Conservation (phyloP, 2,329 filamentous ascomycete species). For the Penicillium italicum region DNA sequence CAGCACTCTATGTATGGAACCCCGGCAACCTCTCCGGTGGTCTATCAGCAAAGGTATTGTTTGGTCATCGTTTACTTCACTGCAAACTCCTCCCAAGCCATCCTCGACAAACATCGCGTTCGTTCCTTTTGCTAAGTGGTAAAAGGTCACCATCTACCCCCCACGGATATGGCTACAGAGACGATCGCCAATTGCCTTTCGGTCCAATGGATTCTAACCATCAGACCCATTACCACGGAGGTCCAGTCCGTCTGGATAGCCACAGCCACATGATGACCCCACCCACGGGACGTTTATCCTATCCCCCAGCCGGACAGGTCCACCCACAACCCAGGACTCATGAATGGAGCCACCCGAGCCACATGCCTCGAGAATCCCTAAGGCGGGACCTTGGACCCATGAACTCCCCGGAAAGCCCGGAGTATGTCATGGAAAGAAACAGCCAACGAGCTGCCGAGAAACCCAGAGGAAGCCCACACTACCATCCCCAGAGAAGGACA, state of each 20-base stretch:
- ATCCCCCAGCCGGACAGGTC: constrained; percentile 32
- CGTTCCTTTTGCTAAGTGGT: constrained; percentile 25
- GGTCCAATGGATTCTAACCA: constrained; percentile 32
- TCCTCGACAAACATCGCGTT: constrained; percentile 9
- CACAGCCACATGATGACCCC: constrained; percentile 30
- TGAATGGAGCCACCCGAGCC: constrained; percentile 35
- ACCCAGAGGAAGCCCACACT: constrained; percentile 31
- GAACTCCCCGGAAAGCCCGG: constrained; percentile 32
- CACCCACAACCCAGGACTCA: constrained; percentile 30
- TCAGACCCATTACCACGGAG: constrained; percentile 29
- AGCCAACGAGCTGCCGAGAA: constrained; percentile 33
- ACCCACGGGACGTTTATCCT: constrained; percentile 26
- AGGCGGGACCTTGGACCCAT: constrained; percentile 34
- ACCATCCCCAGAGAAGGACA: constrained; percentile 59
- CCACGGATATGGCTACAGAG: constrained; percentile 28
- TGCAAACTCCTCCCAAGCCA: constrained; percentile 4
- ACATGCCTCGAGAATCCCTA: constrained; percentile 30
- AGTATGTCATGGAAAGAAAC: constrained; percentile 38
- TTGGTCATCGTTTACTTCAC: constrained; percentile 10
- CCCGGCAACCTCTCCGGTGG: constrained; percentile 28
- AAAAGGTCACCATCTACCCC: constrained; percentile 31
- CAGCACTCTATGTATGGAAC: constrained; percentile 32
- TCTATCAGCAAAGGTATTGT: constrained; percentile 40
- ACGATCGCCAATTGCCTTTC: constrained; percentile 27
- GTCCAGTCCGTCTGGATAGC: constrained; percentile 26